A percentile compares a stretch with the other conserved stretches of the same genome.
phyloP scores from a whole-genome alignment of 257 asterid species.

The Scutellaria barbata region DNA sequence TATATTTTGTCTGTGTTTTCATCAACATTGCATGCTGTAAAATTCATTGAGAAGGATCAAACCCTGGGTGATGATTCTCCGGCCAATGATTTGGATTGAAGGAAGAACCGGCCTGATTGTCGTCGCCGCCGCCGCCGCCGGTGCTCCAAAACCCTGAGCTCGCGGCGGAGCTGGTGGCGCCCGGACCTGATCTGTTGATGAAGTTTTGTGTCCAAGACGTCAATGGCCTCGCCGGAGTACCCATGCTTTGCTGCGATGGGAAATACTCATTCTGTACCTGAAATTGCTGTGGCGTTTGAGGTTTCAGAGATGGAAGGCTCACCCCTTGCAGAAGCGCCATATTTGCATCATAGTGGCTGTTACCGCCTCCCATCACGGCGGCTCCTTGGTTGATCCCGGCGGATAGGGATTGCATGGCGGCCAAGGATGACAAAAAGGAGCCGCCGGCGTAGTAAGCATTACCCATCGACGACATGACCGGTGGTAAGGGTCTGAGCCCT shows the following conservation, averaged over 20 bases:
- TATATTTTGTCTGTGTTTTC: neutral
- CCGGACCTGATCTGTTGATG: conserved; percentile 32
- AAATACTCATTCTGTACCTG: conserved; percentile 26
- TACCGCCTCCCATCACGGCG: conserved; percentile 34
- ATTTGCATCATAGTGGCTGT: conserved; percentile 30
- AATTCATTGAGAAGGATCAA: conserved; percentile 43
- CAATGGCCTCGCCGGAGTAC: conserved; percentile 36
- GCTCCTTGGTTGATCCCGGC: conserved; percentile 27
- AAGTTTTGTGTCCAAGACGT: conserved; percentile 53
- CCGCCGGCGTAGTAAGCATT: conserved; percentile 30
- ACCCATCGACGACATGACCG: conserved; percentile 27
- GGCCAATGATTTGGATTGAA: conserved; percentile 49
- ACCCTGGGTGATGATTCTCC: conserved; percentile 39
- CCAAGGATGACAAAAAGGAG: conserved; percentile 36
- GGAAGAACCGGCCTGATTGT: conserved; percentile 43
- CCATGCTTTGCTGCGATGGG: conserved; percentile 37
- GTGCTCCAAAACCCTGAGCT: conserved; percentile 35
- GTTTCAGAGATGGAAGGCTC: conserved; percentile 23
- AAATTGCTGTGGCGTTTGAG: conserved; percentile 28
- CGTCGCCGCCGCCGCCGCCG: conserved; percentile 9
- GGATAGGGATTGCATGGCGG: conserved; percentile 38
- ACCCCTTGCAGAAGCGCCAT: conserved; percentile 42
- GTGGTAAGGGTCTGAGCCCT: conserved; percentile 23
- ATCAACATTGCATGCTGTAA: neutral
- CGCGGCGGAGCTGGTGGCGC: conserved; percentile 37